Conservation (phyloP, 352 stramenopile genomes). For the Globisporangium viniferum region DNA sequence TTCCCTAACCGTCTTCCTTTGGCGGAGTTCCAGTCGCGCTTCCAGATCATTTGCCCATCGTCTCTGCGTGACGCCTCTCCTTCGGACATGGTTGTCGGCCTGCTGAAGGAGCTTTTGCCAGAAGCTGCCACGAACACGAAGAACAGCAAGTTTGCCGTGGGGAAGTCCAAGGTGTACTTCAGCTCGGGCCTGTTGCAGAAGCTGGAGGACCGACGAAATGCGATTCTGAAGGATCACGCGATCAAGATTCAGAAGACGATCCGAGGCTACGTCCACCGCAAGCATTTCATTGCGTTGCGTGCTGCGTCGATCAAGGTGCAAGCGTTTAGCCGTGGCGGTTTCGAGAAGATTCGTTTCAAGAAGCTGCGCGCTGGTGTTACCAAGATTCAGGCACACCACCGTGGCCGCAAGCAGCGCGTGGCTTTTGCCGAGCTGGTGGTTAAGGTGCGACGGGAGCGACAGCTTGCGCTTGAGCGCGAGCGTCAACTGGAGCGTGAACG, state of each 20-base stretch:
- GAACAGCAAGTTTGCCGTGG: conserved; percentile 79
- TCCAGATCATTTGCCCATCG: conserved; percentile 83
- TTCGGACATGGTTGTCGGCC: conserved; percentile 68
- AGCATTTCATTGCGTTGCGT: conserved; percentile 48
- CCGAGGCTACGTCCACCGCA: conserved; percentile 53
- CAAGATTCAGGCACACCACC: conserved; percentile 48
- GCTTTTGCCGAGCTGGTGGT: conserved; percentile 45
- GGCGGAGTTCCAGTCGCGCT: conserved; percentile 72
- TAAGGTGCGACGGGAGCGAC: conserved; percentile 38
- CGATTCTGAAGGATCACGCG: conserved; percentile 71
- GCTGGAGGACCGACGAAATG: conserved; percentile 84
- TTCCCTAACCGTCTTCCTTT: conserved; percentile 93
- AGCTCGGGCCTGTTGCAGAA: conserved; percentile 88
- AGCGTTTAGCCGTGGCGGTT: conserved; percentile 34
- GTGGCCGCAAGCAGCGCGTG: conserved; percentile 62
- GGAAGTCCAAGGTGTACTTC: conserved; percentile 83
- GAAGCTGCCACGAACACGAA: conserved; percentile 62
- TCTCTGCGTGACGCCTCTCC: conserved; percentile 48
- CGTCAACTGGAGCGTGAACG: conserved; percentile 34
- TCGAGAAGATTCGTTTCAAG: conserved; percentile 41
- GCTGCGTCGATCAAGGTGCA: conserved; percentile 51
- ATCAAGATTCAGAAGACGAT: conserved; percentile 77
- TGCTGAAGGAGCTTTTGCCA: conserved; percentile 67
- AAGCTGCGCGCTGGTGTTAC: conserved; percentile 43
- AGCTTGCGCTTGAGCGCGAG: conserved; percentile 36